A percentile compares a stretch with the other conserved stretches of the same genome.
phyloP scores from a whole-genome alignment of 2,329 filamentous ascomycete species.

The Ophidiomyces ophidiicola region DNA sequence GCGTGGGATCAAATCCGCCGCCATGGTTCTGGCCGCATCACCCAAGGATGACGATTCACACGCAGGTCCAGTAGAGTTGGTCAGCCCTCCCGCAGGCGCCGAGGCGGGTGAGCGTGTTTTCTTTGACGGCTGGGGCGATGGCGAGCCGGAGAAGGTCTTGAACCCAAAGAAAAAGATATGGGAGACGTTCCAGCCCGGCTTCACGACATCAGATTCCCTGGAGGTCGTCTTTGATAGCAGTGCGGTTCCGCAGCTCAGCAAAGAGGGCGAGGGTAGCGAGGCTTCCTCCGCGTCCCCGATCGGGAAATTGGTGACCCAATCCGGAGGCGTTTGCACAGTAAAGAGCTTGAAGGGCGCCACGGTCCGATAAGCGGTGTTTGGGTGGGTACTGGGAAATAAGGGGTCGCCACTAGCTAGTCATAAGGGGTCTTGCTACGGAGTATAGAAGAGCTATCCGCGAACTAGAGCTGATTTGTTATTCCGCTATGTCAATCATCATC shows the following conservation, averaged over 20 bases:
- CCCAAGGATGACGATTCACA: constrained; percentile 74
- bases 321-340: constrained; percentile 71
- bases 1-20: constrained; percentile 68
- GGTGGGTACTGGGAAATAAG: not conserved
- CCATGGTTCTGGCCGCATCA: constrained; percentile 93
- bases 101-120: constrained; percentile 76
- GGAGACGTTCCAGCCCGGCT: constrained; percentile 93
- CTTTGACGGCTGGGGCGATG: constrained; percentile 81
- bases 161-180: constrained; percentile 99
- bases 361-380: constrained; percentile 51
- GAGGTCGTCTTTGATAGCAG: constrained; percentile 79
- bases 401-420: too few species aligned
- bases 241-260: constrained; percentile 62
- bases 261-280: constrained; percentile 48
- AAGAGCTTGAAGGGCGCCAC: constrained; percentile 65
- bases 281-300: constrained; percentile 44
- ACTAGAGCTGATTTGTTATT: too few species aligned
- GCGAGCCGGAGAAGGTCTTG: constrained; percentile 79
- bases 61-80: constrained; percentile 83
- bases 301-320: constrained; percentile 59
- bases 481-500: too few species aligned
- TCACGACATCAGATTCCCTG: constrained; percentile 70
- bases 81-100: constrained; percentile 64
- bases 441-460: too few species aligned
- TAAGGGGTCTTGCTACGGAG: too few species aligned